Base-by-base conservation (phyloP, 495 filamentous ascomycete genomes). In the Pseudoneurospora amorphoporcata region DNA sequence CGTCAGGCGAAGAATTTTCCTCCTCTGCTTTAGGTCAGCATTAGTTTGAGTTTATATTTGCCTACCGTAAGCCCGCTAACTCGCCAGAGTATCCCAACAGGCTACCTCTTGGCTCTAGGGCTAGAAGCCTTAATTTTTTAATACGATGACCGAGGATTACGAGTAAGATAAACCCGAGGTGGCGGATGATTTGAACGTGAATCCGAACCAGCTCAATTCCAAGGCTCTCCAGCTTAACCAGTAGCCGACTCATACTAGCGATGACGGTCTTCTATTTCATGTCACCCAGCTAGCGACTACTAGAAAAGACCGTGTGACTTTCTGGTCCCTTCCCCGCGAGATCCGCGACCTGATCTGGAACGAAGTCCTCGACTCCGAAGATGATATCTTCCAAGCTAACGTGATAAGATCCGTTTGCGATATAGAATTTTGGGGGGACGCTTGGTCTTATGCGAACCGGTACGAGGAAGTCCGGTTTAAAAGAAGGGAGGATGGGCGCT, bases 81-180 rank as follows among this genome's bases (percentile, higher is more conserved):
- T 19, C n/a, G 0, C 8, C 43, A 47, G n/a, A 1, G 43, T 23
- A 2, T 10, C 2, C 17, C 43, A 47, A 47, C 43, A 47, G 43
- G n/a, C 43, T 47, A 47, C 3, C 43, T 2, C 43, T 47, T 47
- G 8, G 43, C n/a, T 19, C 3, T 8, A 0, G 1, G 8, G 1
- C 8, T n/a, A 19, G 17, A 1, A 19, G 43, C n/a, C n/a, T n/a
- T n/a, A n/a, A n/a, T n/a, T n/a, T n/a, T 0, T 4, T 0, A 3
- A 19, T 3, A 47, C 3, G 8, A 47, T 47, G 43, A 23, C 3
- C 43, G 43, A 19, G 17, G 17, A 19, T 0, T n/a, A 47, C 43
- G 3, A 47, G 8, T 1, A 47, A 47, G 1, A 47, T 0, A 47
- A 47, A 8, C 43, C 17, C 43, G 43, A 47, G 43, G 0, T 4